Evolutionary conservation across 345 rosid genomes (phyloP).

Genomic region (Carallia pectinifolia): DNA sequence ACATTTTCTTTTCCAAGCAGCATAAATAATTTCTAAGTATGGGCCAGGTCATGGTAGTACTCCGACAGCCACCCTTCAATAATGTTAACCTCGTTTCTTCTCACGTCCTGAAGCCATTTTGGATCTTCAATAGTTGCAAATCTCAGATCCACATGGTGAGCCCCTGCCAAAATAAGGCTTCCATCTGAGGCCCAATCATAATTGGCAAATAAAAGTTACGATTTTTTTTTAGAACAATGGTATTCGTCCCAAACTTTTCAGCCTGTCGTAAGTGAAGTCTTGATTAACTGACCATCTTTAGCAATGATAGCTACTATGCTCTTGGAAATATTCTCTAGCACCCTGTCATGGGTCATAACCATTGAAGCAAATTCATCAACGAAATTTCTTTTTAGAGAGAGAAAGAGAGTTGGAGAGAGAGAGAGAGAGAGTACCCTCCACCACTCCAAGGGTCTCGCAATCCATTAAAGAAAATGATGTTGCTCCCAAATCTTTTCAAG

Average conservation of each 20-base stretch:
- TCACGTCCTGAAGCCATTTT: slow-evolving; percentile 50
- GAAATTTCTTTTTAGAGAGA: background rate
- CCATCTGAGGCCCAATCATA: no score
- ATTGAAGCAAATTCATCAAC: background rate
- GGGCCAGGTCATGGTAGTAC: slow-evolving; percentile 38
- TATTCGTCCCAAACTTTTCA: no score
- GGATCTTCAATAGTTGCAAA: slow-evolving; percentile 49
- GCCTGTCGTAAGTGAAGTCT: no score
- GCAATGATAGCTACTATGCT: slow-evolving; percentile 56
- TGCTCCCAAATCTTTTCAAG: slow-evolving; percentile 55
- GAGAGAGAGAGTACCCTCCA: slow-evolving; percentile 44
- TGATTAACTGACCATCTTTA: slow-evolving; percentile 40
- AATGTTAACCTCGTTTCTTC: slow-evolving; percentile 39
- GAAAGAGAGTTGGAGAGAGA: background rate
- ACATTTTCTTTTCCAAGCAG: no score
- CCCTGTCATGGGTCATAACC: slow-evolving; percentile 31
- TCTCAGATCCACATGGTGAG: slow-evolving; percentile 70
- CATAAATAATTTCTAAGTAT: background rate
- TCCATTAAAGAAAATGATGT: slow-evolving; percentile 69
- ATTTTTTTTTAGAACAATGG: no score
- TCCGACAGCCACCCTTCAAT: slow-evolving; percentile 47
- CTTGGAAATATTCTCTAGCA: slow-evolving; percentile 42
- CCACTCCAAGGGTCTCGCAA: slow-evolving; percentile 77
- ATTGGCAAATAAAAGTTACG: no score
- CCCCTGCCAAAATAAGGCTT: slow-evolving; percentile 31